Conservation (phyloP, 2,329 filamentous ascomycete genomes). For the Fusarium mundagurra region DNA sequence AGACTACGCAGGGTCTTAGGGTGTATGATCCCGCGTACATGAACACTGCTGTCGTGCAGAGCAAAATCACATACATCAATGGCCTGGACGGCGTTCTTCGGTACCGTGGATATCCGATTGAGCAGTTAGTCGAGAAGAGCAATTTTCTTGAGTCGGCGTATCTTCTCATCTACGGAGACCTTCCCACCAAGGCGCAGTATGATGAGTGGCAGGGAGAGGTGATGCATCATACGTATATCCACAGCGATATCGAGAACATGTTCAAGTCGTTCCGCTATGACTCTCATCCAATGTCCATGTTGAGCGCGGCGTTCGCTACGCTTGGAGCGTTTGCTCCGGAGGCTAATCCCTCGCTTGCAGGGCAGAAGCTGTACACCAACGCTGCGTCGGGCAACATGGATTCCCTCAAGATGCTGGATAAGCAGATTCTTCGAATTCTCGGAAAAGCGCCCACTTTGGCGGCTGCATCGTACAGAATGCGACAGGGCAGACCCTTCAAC, state of each 20-base stretch:
- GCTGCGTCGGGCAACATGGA: slow-evolving; percentile 54
- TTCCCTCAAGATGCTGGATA: slow-evolving; percentile 57
- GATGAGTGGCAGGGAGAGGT: slow-evolving; percentile 57
- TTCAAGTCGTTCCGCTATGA: slow-evolving; percentile 62
- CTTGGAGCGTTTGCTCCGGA: slow-evolving; percentile 61
- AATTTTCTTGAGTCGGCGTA: slow-evolving; percentile 61
- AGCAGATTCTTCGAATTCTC: slow-evolving; percentile 62
- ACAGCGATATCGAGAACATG: slow-evolving; percentile 60
- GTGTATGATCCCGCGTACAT: slow-evolving; percentile 63
- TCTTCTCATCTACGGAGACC: slow-evolving; percentile 62
- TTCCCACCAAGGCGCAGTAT: slow-evolving; percentile 56
- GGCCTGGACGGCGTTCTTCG: slow-evolving; percentile 61
- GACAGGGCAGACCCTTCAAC: slow-evolving; percentile 62
- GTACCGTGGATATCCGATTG: slow-evolving; percentile 62
- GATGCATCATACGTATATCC: slow-evolving; percentile 62
- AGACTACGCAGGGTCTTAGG: slow-evolving; percentile 59
- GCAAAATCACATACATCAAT: slow-evolving; percentile 63
- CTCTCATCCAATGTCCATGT: slow-evolving; percentile 63
- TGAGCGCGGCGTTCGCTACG: slow-evolving; percentile 60
- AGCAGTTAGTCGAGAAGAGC: slow-evolving; percentile 60
- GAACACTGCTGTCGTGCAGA: slow-evolving; percentile 62
- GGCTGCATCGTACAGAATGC: slow-evolving; percentile 62
- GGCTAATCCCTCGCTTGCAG: slow-evolving; percentile 60
- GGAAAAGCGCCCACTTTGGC: slow-evolving; percentile 62
- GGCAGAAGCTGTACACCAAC: slow-evolving; percentile 60